Evolutionary conservation across 306 rosid species (phyloP).

Genomic region (Inga oerstediana): DNA sequence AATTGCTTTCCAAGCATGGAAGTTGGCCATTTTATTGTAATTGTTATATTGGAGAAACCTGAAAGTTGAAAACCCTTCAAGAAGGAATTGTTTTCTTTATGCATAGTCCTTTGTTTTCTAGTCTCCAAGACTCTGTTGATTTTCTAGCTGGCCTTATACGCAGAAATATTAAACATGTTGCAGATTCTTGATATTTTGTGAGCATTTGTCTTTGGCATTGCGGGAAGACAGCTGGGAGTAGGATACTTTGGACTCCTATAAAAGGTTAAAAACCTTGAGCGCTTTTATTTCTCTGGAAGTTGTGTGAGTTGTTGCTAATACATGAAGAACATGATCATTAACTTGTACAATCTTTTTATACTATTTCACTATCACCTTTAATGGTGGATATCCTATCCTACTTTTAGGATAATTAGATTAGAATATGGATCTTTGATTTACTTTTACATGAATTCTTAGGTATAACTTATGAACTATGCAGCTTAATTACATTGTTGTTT

Average conservation of each 20-base stretch:
- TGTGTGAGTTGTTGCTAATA: conserved; percentile 27
- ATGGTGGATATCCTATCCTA: neutral
- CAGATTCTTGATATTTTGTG: conserved; percentile 89
- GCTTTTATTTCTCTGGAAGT: neutral
- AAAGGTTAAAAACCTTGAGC: conserved; percentile 33
- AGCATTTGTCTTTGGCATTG: conserved; percentile 35
- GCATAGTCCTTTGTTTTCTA: neutral
- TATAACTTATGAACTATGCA: neutral
- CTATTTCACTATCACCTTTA: neutral
- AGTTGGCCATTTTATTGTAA: neutral
- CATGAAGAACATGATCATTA: neutral
- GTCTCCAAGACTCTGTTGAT: neutral
- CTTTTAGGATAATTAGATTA: neutral
- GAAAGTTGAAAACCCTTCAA: neutral
- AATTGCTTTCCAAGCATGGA: neutral
- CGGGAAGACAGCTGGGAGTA: conserved; percentile 33
- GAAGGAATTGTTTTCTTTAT: neutral
- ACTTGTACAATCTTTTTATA: neutral
- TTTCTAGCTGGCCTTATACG: conserved; percentile 29
- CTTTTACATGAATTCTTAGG: neutral
- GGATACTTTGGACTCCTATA: conserved; percentile 25
- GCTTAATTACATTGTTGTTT: neutral
- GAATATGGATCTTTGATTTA: neutral
- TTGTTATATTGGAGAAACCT: conserved; percentile 2
- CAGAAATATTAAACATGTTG: conserved; percentile 38